phyloP scores from a whole-genome alignment of 1,284 basidiomycete species.

The Leccinum angustisporum region DNA sequence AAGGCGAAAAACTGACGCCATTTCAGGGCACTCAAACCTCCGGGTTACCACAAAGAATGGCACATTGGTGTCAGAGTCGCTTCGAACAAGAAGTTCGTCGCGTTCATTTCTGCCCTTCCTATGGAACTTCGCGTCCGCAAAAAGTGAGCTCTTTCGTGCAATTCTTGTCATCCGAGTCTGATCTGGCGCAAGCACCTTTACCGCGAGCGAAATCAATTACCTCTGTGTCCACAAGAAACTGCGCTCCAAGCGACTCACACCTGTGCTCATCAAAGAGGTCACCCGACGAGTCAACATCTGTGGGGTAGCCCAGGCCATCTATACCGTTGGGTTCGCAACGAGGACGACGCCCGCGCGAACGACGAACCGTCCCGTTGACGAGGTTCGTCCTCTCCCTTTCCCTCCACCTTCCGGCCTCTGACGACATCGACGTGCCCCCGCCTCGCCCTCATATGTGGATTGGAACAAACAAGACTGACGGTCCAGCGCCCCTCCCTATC shows the following conservation, averaged over 20 bases:
- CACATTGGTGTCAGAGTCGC: constrained; percentile 93
- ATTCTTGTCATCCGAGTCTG: constrained; percentile 1
- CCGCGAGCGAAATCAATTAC: constrained; percentile 93
- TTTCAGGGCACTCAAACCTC: constrained; percentile 87
- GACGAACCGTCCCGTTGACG: too few species aligned
- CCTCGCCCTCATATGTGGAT: too few species aligned
- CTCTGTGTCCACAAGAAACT: constrained; percentile 98
- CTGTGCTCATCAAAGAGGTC: constrained; percentile 97
- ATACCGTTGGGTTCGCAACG: constrained; percentile 76
- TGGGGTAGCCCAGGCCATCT: constrained; percentile 96
- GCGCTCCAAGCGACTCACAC: constrained; percentile 92
- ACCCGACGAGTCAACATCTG: constrained; percentile 90
- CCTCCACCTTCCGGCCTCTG: too few species aligned
- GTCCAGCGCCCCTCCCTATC: too few species aligned
- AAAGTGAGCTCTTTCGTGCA: constrained; percentile 52
- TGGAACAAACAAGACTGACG: too few species aligned
- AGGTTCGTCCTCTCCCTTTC: too few species aligned
- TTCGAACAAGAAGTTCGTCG: constrained; percentile 91
- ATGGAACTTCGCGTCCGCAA: constrained; percentile 77
- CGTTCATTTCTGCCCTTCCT: constrained; percentile 96
- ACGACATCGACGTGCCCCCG: too few species aligned
- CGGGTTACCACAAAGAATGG: constrained; percentile 93
- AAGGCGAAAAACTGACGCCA: constrained; percentile 4
- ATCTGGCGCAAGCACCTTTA: constrained; percentile 47
- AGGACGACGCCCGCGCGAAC: too few species aligned